These are phyloP conservation scores for Lunasporangiospora selenospora DNA, from an alignment of 192 early-diverging fungal genomes.

Conservation along the genomic window DNA sequence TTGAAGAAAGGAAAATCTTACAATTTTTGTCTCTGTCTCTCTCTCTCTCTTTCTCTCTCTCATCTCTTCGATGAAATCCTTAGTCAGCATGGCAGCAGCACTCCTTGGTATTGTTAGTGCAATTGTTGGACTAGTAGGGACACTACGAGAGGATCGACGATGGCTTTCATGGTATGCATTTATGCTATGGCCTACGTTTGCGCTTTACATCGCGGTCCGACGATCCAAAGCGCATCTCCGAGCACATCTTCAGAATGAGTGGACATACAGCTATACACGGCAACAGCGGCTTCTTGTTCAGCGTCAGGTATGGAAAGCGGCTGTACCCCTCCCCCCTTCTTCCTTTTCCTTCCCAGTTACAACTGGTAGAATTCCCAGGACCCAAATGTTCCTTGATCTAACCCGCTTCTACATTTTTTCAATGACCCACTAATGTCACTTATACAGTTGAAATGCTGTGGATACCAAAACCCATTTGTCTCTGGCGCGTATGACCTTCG, in stretches of 20 bases:
- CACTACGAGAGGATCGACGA: constrained; percentile 30
- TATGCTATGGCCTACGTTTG: constrained; percentile 47
- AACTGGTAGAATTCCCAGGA: no score
- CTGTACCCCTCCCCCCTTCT: no score
- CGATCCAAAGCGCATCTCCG: constrained; percentile 36
- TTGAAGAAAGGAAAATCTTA: no score
- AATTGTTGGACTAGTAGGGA: constrained; percentile 35
- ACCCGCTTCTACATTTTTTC: no score
- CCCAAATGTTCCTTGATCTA: no score
- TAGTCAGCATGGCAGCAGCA: constrained; percentile 31
- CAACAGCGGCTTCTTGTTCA: constrained; percentile 43
- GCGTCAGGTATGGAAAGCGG: constrained; percentile 37
- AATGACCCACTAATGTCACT: no score
- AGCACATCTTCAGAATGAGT: constrained; percentile 40
- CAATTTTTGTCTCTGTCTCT: no score
- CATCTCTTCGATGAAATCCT: no score
- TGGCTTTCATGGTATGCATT: constrained; percentile 30
- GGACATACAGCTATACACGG: constrained; percentile 27
- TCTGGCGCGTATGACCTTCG: constrained; percentile 43
- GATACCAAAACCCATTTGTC: constrained; percentile 31
- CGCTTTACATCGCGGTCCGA: constrained; percentile 31
- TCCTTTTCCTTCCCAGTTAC: no score
- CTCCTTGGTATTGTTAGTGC: constrained; percentile 18
- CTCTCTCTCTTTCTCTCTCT: no score
- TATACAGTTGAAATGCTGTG: constrained; percentile 51